phyloP scores from a whole-genome alignment of 169 alveolate genomes.

The Plasmodium gallinaceum region DNA sequence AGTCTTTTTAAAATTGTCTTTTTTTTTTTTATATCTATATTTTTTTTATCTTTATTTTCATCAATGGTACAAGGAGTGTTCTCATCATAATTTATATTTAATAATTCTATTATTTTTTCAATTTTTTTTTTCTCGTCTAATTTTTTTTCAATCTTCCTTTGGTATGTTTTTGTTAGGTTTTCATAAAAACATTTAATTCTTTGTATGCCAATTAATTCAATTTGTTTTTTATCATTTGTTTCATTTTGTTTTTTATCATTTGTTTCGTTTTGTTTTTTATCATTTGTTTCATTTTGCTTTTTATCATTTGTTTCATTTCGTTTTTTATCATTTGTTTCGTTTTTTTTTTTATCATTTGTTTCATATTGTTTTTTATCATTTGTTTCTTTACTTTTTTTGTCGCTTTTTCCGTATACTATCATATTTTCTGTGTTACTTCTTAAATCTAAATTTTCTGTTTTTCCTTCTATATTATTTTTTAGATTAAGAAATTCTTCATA shows the following conservation, averaged over 20 bases:
- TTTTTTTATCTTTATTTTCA: constrained; percentile 6
- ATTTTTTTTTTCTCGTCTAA: constrained; percentile 42
- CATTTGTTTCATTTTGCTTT: neutral
- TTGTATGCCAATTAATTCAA: constrained; percentile 1
- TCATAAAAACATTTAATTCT: constrained; percentile 62
- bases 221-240: constrained; percentile 2
- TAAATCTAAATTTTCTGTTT: neutral
- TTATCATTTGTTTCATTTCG: neutral
- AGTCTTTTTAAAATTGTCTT: neutral
- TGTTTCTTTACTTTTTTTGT: neutral
- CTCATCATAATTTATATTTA: constrained; percentile 6
- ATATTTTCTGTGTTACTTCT: neutral
- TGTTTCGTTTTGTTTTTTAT: neutral
- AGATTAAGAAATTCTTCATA: constrained; percentile 29
- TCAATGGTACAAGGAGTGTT: neutral
- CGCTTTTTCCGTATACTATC: constrained; percentile 1
- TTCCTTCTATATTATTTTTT: neutral
- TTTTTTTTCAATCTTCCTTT: constrained; percentile 42
- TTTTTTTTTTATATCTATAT: neutral
- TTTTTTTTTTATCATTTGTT: neutral
- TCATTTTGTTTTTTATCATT: neutral
- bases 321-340: constrained; percentile 1
- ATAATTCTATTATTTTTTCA: constrained; percentile 59
- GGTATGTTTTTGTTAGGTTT: constrained; percentile 35
- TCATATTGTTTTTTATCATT: neutral